Percentiles rank a stretch among this genome's conserved stretches.
Conservation (phyloP, 495 filamentous ascomycete genomes). For the Coniosporium apollinis region DNA sequence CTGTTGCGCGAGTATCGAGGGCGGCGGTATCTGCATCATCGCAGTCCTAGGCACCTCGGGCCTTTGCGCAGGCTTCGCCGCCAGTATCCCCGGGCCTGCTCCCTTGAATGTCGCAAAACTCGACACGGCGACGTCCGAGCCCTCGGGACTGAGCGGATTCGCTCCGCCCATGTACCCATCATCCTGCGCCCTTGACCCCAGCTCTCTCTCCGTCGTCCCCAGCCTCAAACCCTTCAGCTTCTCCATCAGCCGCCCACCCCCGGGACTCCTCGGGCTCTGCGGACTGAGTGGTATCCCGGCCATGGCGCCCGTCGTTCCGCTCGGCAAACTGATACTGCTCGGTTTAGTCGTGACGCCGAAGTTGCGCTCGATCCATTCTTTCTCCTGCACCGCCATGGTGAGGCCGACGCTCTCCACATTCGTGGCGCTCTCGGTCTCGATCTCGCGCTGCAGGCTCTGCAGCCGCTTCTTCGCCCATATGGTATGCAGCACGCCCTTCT, state of each 20-base stretch:
- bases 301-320: constrained; percentile 17
- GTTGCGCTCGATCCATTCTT: constrained; percentile 63
- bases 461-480: constrained; percentile 68
- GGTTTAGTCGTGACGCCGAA: constrained; percentile 42
- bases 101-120: constrained; percentile 36
- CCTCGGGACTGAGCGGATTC: constrained; percentile 42
- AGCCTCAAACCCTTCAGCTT: constrained; percentile 62
- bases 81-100: constrained; percentile 12
- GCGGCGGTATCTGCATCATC: constrained; percentile 6
- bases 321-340: constrained; percentile 4
- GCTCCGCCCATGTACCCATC: neutral
- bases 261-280: constrained; percentile 30
- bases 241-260: constrained; percentile 50
- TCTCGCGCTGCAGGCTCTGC: constrained; percentile 31
- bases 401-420: constrained; percentile 65
- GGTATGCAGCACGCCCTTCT: constrained; percentile 65
- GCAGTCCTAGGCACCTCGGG: constrained; percentile 26
- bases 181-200: constrained; percentile 15
- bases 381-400: constrained; percentile 65
- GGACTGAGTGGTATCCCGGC: constrained; percentile 23
- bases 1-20: constrained; percentile 18
- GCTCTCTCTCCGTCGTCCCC: constrained; percentile 47
- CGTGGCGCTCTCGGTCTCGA: constrained; percentile 26
- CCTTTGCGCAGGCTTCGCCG: constrained; percentile 19
- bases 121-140: constrained; percentile 47